A percentile compares a stretch with the other conserved stretches of the same genome.
Conservation (phyloP, 2,329 filamentous ascomycete species). For the Fusarium liriodendri region DNA sequence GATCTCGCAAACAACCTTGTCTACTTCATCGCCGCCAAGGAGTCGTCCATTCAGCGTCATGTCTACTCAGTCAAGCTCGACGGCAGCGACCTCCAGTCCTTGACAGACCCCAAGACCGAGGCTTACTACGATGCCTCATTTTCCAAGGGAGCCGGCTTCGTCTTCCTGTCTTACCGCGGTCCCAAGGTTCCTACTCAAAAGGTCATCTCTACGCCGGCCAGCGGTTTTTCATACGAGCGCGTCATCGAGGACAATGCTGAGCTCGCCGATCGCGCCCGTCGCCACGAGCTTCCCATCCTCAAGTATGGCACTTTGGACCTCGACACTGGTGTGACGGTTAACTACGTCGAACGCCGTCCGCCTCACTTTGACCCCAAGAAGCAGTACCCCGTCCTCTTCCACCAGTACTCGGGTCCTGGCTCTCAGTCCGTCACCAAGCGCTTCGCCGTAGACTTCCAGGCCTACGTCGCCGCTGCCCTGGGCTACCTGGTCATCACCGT, state of each 20-base stretch:
- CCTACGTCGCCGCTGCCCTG: constrained; percentile 84
- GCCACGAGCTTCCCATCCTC: constrained; percentile 84
- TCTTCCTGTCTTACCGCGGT: constrained; percentile 84
- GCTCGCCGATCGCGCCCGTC: constrained; percentile 75
- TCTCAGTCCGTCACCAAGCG: constrained; percentile 86
- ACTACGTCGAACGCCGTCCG: constrained; percentile 85
- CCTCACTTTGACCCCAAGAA: constrained; percentile 87
- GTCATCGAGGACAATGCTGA: constrained; percentile 81
- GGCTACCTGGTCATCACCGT: constrained; percentile 96
- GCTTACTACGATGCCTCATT: constrained; percentile 88
- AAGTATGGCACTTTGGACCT: constrained; percentile 88
- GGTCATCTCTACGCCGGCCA: constrained; percentile 84
- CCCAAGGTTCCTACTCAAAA: constrained; percentile 92
- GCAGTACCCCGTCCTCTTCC: constrained; percentile 94
- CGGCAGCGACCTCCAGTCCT: constrained; percentile 75
- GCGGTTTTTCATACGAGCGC: constrained; percentile 71
- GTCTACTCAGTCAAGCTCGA: constrained; percentile 90
- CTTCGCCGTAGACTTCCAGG: constrained; percentile 89
- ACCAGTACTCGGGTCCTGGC: constrained; percentile 93
- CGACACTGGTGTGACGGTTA: constrained; percentile 75
- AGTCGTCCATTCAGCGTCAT: constrained; percentile 89
- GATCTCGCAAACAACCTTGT: constrained; percentile 88
- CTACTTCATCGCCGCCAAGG: constrained; percentile 90
- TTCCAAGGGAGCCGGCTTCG: constrained; percentile 83
- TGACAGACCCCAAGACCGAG: constrained; percentile 79